Base-by-base conservation (phyloP, 2,329 filamentous ascomycete genomes). In the Calonectria fujianensis region DNA sequence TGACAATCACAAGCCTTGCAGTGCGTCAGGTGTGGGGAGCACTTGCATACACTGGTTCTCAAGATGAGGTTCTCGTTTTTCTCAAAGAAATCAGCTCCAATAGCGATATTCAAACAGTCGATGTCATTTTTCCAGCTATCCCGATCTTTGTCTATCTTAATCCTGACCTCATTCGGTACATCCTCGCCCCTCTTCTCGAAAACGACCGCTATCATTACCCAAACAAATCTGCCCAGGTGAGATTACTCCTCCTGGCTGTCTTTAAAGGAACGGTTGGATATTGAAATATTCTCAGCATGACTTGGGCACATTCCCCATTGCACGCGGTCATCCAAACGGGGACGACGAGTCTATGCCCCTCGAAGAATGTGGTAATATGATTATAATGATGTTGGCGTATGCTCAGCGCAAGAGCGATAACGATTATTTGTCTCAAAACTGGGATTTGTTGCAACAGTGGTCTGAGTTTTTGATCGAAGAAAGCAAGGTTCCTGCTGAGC, bases 81-180 rank as follows among this genome's bases (percentile, higher is more conserved):
- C 85, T 97, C 71, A 98, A 98, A 83, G 95, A 98, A 83, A 97
- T 98, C 81, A 95, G 94, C 75, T 96, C 94, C 3, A 93, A 97
- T 82, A 95, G 95, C 50, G 96, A 98, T 80, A 93, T 93, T 77
- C 94, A 97, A 83, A 98, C 95, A 0, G 95, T 97, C 24, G 94
- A 97, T 84, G 94, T 97, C 77, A 96, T 97, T 79, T 97, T 96
- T 86, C 95, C 95, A 0, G 91, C 94, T 0, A 94, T 94, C 82
- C 95, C 95, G 0, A 93, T 97, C 85, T 93, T 97, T 84, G 89
- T 96, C 76, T 97, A 97, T 82, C 93, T 94, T 2, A 96, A 97
- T 83, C 91, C 92, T 0, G 85, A 89, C 1, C 83, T 92, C 7
- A 85, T 93, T 54, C 89, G 88, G 75, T 87, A 93, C 45, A 80